A percentile compares a stretch with the other conserved stretches of the same genome.
Conservation (phyloP, 2,329 filamentous ascomycete genomes). For the Aspergillus persii region DNA sequence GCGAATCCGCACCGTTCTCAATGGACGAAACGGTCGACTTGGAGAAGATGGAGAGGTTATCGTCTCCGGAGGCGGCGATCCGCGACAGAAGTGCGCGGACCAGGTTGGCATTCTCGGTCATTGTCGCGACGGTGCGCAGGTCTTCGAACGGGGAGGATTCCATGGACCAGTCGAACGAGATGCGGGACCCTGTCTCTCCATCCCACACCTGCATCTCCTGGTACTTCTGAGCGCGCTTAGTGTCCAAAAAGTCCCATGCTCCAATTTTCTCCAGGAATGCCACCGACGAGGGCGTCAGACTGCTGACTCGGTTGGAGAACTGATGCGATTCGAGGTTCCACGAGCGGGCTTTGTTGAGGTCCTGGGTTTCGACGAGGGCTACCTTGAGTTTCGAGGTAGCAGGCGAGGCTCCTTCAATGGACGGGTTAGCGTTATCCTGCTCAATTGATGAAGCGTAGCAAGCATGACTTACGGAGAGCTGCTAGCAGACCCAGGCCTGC, state of each 20-base stretch:
- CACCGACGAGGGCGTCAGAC: conserved; percentile 85
- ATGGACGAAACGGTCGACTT: conserved; percentile 79
- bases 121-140: conserved; percentile 75
- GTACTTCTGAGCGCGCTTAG: conserved; percentile 76
- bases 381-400: conserved; percentile 74
- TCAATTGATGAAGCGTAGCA: background rate
- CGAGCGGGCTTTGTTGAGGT: conserved; percentile 66
- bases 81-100: conserved; percentile 73
- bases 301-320: conserved; percentile 95
- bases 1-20: conserved; percentile 64
- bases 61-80: conserved; percentile 63
- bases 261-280: conserved; percentile 78
- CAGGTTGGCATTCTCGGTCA: conserved; percentile 93
- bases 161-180: conserved; percentile 77
- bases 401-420: conserved; percentile 66
- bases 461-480: conserved; percentile 61
- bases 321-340: conserved; percentile 65
- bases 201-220: conserved; percentile 99
- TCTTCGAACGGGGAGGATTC: conserved; percentile 48
- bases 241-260: conserved; percentile 75
- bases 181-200: conserved; percentile 79
- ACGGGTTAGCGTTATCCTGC: conserved; percentile 4
- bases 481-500: conserved; percentile 81
- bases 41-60: conserved; percentile 66
- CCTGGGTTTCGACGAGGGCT: conserved; percentile 86